phyloP scores from a whole-genome alignment of 2,329 filamentous ascomycete species.

The Ceratocystis cubensis region DNA sequence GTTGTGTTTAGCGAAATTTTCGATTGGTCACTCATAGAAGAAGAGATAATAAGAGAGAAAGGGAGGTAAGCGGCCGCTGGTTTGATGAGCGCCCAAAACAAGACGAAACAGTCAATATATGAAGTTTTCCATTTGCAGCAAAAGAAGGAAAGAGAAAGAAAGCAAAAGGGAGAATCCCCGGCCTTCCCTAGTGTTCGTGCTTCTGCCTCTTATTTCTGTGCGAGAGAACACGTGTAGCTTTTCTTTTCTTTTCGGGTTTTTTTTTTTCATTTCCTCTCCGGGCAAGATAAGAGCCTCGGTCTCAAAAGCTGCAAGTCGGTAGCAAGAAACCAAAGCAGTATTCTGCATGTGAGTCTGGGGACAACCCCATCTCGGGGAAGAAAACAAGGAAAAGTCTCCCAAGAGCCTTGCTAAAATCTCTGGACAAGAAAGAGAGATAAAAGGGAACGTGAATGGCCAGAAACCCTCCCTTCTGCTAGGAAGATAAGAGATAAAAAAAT shows the following conservation, averaged over 20 bases:
- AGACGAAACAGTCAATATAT: slow-evolving; percentile 5
- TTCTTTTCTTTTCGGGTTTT: not conserved
- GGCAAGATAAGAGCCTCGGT: not conserved
- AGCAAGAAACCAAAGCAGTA: too few relatives aligned
- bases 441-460: not conserved
- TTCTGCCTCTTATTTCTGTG: not conserved
- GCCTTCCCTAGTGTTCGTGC: not conserved
- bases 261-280: not conserved
- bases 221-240: not conserved
- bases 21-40: not conserved
- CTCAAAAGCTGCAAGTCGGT: not conserved
- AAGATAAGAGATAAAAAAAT: not conserved
- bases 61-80: not conserved
- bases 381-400: not conserved
- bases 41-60: not conserved
- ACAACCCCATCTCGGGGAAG: not conserved
- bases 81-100: not conserved
- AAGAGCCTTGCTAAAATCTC: not conserved
- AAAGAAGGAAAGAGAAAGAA: slow-evolving; percentile 6
- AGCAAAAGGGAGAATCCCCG: slow-evolving; percentile 4
- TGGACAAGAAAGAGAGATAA: not conserved
- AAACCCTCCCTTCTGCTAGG: not conserved
- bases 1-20: not conserved
- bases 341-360: too few relatives aligned
- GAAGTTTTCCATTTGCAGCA: slow-evolving; percentile 8